A percentile compares a stretch with the other conserved stretches of the same genome.
Conservation (phyloP, 768 basidiomycete species). For the Naganishia randhawae region DNA sequence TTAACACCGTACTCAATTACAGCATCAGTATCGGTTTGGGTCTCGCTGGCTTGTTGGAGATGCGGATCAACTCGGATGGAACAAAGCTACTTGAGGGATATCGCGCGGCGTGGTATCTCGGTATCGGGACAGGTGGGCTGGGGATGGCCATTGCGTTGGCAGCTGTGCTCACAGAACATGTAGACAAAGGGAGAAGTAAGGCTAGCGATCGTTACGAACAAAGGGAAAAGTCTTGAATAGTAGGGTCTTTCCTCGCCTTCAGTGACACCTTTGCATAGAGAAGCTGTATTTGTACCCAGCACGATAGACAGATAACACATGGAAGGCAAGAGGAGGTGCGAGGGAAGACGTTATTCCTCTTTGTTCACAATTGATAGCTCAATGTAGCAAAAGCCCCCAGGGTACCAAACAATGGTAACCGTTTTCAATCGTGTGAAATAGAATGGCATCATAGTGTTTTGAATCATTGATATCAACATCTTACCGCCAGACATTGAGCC, state of each 20-base stretch:
- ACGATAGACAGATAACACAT: not conserved
- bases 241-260: not conserved
- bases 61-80: conserved; percentile 27
- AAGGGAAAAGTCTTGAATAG: not conserved
- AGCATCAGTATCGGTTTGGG: conserved; percentile 33
- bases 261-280: not conserved
- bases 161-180: not conserved
- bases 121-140: conserved; percentile 27
- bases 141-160: conserved; percentile 19
- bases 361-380: too few species aligned
- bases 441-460: too few species aligned
- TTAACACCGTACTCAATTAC: conserved; percentile 33
- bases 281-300: not conserved
- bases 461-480: too few species aligned
- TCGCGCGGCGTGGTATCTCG: conserved; percentile 33
- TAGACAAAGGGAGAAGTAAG: not conserved
- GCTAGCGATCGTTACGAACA: not conserved
- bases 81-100: conserved; percentile 26
- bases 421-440: too few species aligned
- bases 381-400: too few species aligned
- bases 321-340: too few species aligned
- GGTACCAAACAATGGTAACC: too few species aligned
- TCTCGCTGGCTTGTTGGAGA: conserved; percentile 33
- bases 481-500: too few species aligned
- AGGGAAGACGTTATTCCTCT: too few species aligned